Evolutionary conservation across 2,329 filamentous ascomycete genomes (phyloP), one percentile per base, ranked within the genome.

Genomic region (Endoconidiophora polonica): DNA sequence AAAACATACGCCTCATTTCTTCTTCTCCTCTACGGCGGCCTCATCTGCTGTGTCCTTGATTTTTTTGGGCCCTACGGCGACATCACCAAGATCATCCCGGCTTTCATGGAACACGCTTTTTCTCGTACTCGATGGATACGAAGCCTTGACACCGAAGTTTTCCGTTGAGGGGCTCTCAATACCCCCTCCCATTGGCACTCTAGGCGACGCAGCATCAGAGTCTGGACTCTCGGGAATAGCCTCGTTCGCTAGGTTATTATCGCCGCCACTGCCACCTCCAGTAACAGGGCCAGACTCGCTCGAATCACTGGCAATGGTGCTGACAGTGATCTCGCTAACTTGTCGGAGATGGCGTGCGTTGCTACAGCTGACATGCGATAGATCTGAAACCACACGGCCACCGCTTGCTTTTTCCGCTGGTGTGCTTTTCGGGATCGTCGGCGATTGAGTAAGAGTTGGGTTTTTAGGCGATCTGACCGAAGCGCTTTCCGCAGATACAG

Each of bases 261-360:
- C 2, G 14, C 16, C 10, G 37, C 23, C 9, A 50, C 23, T 3
- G 29, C 36, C 16, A 23, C 12, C 5, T 37, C 38, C 9, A 36
- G 10, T 2, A 4, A 20, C 7, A 44, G 50, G 2, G 52, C 51
- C 14, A n/a, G 20, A 12, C 12, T 20, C 20, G 6, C 20, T 14
- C 12, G 12, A 33, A 33, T 33, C 29, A 12, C 29, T 12, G 12
- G 29, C 29, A 33, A 50, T 29, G 33, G 64, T 65, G 51, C 61
- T 65, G 22, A 68, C 63, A 2, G 65, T 68, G 1, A 59, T 59
- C 53, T 67, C 65, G 58, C 67, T 69, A 42, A 65, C 60, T 38
- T 68, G 62, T 2, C 68, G 62, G 48, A 68, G 55, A 50, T 70
- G 68, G 9, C 60, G 53, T 10, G 61, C 55, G 20, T 69, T 65